These are phyloP conservation scores for Mimosa bimucronata DNA, from an alignment of 306 rosid species.

Conservation along the genomic window DNA sequence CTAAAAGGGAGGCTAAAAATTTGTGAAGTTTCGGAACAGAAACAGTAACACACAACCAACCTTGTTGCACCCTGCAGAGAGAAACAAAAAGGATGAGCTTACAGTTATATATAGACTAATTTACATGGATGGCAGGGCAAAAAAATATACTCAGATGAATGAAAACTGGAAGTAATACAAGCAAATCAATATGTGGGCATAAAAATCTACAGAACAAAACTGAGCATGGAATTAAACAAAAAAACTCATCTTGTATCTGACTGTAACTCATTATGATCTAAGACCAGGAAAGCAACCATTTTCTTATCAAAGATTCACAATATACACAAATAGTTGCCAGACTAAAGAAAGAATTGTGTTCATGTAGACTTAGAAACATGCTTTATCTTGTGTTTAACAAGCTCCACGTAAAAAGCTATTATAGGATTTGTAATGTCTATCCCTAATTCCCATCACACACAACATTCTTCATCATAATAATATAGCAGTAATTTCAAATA, in stretches of 20 bases:
- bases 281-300: slow-evolving; percentile 13
- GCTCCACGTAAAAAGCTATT: background rate
- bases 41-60: slow-evolving; percentile 21
- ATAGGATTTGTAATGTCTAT: background rate
- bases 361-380: background rate
- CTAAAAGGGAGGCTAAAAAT: slow-evolving; percentile 26
- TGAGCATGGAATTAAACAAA: slow-evolving; percentile 20
- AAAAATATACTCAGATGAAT: background rate
- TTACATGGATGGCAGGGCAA: background rate
- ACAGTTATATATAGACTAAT: slow-evolving; percentile 20
- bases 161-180: background rate
- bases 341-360: background rate
- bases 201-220: slow-evolving; percentile 2
- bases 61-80: slow-evolving; percentile 41
- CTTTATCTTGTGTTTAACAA: background rate
- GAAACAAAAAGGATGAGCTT: slow-evolving; percentile 32
- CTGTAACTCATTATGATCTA: background rate
- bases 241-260: slow-evolving; percentile 6
- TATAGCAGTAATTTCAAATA: background rate
- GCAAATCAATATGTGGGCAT: background rate
- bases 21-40: slow-evolving; percentile 21
- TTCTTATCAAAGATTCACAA: background rate
- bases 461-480: background rate
- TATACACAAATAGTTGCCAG: background rate
- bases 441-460: background rate